Conservation (phyloP, 2,329 filamentous ascomycete genomes). For the Laburnicola sp. region DNA sequence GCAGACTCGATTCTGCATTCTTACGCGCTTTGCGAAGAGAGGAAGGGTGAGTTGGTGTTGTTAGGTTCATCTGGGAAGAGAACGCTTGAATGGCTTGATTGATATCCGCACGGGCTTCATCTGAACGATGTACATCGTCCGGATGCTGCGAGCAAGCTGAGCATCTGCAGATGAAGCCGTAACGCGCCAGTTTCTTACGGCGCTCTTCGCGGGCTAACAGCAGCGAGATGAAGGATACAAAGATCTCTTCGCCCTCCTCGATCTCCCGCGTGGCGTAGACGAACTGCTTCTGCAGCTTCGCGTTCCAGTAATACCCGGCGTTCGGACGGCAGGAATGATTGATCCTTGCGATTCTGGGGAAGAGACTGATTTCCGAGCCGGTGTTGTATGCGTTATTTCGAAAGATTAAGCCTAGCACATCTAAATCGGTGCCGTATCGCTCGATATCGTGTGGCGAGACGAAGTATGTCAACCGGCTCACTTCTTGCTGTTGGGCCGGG, state of each 20-base stretch:
- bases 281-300: conserved; percentile 30
- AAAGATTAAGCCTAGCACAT: conserved; percentile 39
- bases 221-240: conserved; percentile 45
- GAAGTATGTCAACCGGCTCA: conserved; percentile 36
- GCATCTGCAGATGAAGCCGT: conserved; percentile 45
- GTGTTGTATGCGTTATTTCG: conserved; percentile 44
- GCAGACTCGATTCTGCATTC: conserved; percentile 29
- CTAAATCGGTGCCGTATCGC: conserved; percentile 11
- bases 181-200: conserved; percentile 35
- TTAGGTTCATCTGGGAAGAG: conserved; percentile 29
- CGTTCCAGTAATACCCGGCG: conserved; percentile 45
- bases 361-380: conserved; percentile 34
- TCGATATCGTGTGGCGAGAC: conserved; percentile 16
- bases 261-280: conserved; percentile 45
- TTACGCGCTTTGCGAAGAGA: conserved; percentile 28
- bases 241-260: conserved; percentile 46
- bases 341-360: conserved; percentile 42
- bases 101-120: conserved; percentile 32
- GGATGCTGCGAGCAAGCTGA: conserved; percentile 39
- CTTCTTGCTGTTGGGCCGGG: conserved; percentile 20
- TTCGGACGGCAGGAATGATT: conserved; percentile 45
- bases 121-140: conserved; percentile 22
- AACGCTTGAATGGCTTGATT: conserved; percentile 31
- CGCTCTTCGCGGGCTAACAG: conserved; percentile 35
- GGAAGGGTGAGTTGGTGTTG: conserved; percentile 20